These are phyloP conservation scores for Tetrapisispora namnaoensis DNA, from an alignment of 805 yeast genomes.

Conservation along the genomic window DNA sequence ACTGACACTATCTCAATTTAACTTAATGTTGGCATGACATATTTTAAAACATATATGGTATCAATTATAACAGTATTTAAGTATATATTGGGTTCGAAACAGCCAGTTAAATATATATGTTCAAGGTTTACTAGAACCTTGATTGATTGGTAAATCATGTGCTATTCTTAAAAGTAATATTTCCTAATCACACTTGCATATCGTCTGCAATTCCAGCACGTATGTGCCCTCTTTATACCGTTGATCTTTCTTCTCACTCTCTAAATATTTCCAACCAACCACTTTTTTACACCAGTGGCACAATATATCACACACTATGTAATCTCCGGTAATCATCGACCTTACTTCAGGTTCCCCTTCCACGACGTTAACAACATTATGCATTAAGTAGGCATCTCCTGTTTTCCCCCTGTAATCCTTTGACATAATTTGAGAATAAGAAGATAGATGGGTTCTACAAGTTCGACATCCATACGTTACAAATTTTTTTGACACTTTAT, in stretches of 20 bases:
- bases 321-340: conserved; percentile 52
- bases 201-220: conserved; percentile 37
- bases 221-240: conserved; percentile 53
- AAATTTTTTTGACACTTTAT: conserved; percentile 8
- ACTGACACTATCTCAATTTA: no score
- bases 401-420: conserved; percentile 44
- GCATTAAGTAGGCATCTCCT: conserved; percentile 50
- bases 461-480: conserved; percentile 26
- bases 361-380: conserved; percentile 38
- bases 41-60: no score
- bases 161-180: neutral
- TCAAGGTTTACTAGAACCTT: no score
- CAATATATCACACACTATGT: conserved; percentile 44
- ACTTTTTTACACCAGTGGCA: conserved; percentile 46
- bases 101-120: no score
- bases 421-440: conserved; percentile 25
- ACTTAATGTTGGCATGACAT: no score
- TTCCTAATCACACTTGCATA: conserved; percentile 15
- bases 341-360: conserved; percentile 32
- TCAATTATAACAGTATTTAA: no score
- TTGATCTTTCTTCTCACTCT: conserved; percentile 37
- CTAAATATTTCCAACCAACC: conserved; percentile 57
- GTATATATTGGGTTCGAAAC: no score
- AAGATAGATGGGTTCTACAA: conserved; percentile 26
- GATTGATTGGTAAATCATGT: neutral